Evolutionary conservation across 352 stramenopile species (phyloP).

Genomic region (Aphanomyces invadans): DNA sequence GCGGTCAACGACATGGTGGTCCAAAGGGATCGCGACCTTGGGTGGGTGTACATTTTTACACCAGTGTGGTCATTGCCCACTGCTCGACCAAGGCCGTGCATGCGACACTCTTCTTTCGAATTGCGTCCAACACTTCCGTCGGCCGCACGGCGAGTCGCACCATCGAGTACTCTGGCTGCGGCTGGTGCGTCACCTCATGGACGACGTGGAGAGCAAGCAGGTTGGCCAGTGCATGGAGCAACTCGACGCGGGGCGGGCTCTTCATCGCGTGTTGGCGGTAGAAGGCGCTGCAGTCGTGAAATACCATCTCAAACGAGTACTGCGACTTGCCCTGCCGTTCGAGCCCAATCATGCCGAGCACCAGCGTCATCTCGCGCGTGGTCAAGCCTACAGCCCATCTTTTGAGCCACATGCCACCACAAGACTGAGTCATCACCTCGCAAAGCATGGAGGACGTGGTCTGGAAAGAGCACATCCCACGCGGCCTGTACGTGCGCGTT

Average conservation of each 20-base stretch:
- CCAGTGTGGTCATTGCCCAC: conserved; percentile 49
- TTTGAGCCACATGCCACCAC: neutral
- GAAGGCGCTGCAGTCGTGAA: conserved; percentile 69
- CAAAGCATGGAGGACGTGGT: conserved; percentile 68
- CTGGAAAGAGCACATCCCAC: conserved; percentile 53
- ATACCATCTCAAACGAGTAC: conserved; percentile 82
- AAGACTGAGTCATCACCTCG: conserved; percentile 25
- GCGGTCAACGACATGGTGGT: too few species aligned
- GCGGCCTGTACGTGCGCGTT: conserved; percentile 42
- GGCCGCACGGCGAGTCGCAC: conserved; percentile 69
- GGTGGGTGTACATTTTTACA: too few species aligned
- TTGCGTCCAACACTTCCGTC: conserved; percentile 59
- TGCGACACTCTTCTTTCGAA: conserved; percentile 59
- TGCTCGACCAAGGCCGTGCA: conserved; percentile 68
- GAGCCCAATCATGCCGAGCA: conserved; percentile 72
- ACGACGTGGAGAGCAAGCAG: conserved; percentile 61
- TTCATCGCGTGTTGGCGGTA: conserved; percentile 61
- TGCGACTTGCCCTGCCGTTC: conserved; percentile 54
- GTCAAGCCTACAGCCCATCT: conserved; percentile 26
- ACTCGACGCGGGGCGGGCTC: conserved; percentile 58
- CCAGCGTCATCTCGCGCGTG: conserved; percentile 59
- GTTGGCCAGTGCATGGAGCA: conserved; percentile 66
- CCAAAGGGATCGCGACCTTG: too few species aligned
- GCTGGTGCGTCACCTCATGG: conserved; percentile 35
- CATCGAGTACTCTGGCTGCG: conserved; percentile 67